Percentiles rank a stretch among this genome's conserved stretches.
Conservation (phyloP, 2,329 filamentous ascomycete species). For the Periconia macrospinosa region DNA sequence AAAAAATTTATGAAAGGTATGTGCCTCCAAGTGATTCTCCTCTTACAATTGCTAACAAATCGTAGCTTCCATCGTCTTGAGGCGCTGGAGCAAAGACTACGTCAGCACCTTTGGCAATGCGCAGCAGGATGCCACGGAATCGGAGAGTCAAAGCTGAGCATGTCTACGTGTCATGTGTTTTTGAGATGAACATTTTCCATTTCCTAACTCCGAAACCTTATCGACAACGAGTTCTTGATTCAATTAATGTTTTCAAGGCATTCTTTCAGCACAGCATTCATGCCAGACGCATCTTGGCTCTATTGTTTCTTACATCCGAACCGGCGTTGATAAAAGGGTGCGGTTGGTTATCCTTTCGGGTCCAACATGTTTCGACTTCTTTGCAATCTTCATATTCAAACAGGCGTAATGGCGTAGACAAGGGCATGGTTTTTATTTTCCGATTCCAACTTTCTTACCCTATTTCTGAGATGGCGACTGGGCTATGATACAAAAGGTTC, state of each 20-base stretch:
- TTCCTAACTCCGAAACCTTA: not conserved
- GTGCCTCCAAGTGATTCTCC: slow-evolving; percentile 18
- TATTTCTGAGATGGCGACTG: slow-evolving; percentile 36
- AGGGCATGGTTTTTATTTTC: slow-evolving; percentile 10
- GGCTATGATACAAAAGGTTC: slow-evolving; percentile 29
- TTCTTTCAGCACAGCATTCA: slow-evolving; percentile 25
- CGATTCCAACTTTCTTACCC: slow-evolving; percentile 30
- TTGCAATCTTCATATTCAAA: slow-evolving; percentile 21
- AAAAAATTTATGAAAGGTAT: slow-evolving; percentile 99
- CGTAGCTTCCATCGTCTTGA: slow-evolving; percentile 83
- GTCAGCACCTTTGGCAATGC: slow-evolving; percentile 35
- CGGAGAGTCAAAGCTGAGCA: slow-evolving; percentile 26
- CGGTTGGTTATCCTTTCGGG: slow-evolving; percentile 27
- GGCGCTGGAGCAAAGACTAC: slow-evolving; percentile 88
- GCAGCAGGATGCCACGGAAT: slow-evolving; percentile 28
- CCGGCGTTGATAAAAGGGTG: slow-evolving; percentile 41
- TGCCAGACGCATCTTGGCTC: slow-evolving; percentile 38
- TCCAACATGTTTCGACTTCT: slow-evolving; percentile 21
- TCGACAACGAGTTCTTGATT: slow-evolving; percentile 1
- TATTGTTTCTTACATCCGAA: slow-evolving; percentile 16
- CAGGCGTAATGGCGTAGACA: slow-evolving; percentile 30
- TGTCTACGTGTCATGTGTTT: slow-evolving; percentile 16
- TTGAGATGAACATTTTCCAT: not conserved
- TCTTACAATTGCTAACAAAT: slow-evolving; percentile 12
- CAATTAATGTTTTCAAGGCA: slow-evolving; percentile 16